Conservation (phyloP, 345 rosid genomes). For the Acer saccharum region DNA sequence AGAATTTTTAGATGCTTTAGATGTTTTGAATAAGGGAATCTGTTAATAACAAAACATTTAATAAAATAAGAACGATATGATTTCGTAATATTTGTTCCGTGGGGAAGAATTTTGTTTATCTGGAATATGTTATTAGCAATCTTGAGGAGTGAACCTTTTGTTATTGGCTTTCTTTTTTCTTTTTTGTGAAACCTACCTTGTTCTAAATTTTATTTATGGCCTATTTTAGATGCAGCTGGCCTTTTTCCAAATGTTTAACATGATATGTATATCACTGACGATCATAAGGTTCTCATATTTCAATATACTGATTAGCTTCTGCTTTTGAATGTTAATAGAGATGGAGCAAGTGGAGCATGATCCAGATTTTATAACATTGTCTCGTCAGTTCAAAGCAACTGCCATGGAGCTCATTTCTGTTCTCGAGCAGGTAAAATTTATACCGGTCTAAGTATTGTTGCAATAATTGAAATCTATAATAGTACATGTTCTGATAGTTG, state of each 20-base stretch:
- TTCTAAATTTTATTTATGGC: not conserved
- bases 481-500: not conserved
- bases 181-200: not conserved
- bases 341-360: constrained; percentile 97
- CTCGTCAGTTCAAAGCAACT: constrained; percentile 94
- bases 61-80: not conserved
- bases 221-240: not conserved
- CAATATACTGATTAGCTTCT: constrained; percentile 16
- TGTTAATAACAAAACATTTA: not conserved
- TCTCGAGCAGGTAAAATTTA: constrained; percentile 82
- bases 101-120: not conserved
- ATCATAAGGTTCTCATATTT: constrained; percentile 2
- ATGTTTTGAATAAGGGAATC: no score
- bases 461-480: not conserved
- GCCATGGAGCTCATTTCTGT: constrained; percentile 97
- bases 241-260: not conserved
- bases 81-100: not conserved
- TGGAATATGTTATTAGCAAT: not conserved
- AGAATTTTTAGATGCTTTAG: not conserved
- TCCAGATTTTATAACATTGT: constrained; percentile 73
- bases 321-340: constrained; percentile 49
- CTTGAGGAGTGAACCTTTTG: not conserved
- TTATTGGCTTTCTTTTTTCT: no score
- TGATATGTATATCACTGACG: not conserved
- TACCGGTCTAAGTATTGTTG: not conserved